A percentile compares a stretch with the other conserved stretches of the same genome.
Conservation (phyloP, 83 land plant species). For the Diphasiastrum complanatum region DNA sequence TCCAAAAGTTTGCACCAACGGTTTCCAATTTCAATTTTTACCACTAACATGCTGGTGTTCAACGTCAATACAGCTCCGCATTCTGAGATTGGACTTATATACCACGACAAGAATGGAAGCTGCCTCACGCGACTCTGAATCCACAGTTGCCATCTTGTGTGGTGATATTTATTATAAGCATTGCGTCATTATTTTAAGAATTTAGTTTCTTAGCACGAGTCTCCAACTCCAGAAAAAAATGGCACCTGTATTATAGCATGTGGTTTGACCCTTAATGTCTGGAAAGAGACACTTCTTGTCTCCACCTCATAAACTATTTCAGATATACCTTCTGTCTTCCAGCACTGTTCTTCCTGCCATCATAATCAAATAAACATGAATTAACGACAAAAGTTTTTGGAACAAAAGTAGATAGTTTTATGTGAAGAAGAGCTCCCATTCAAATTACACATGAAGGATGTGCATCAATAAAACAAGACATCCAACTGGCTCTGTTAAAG, state of each 20-base stretch:
- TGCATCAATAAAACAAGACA: too few species aligned
- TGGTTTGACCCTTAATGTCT: conserved; percentile 20
- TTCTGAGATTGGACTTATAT: conserved; percentile 18
- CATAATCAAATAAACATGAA: too few species aligned
- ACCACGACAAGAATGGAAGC: conserved; percentile 21
- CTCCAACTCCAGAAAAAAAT: neutral
- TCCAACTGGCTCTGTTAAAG: too few species aligned
- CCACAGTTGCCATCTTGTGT: too few species aligned
- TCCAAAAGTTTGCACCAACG: conserved; percentile 22
- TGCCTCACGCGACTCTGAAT: conserved; percentile 21
- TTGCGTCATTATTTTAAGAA: neutral
- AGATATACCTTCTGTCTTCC: conserved; percentile 25
- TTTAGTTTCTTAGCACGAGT: neutral
- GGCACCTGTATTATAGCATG: conserved; percentile 21
- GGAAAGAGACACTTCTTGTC: conserved; percentile 5
- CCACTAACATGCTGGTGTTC: conserved; percentile 1
- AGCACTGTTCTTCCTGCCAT: conserved; percentile 7
- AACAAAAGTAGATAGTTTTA: too few species aligned
- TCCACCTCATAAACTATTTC: conserved; percentile 12
- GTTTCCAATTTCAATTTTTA: conserved; percentile 15
- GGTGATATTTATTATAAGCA: too few species aligned
- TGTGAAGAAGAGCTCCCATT: too few species aligned
- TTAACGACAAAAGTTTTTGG: too few species aligned
- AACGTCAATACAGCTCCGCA: conserved; percentile 8
- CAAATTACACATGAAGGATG: too few species aligned